Base-by-base conservation (phyloP, 2,329 filamentous ascomycete genomes). In the Colletotrichum nymphaeae region DNA sequence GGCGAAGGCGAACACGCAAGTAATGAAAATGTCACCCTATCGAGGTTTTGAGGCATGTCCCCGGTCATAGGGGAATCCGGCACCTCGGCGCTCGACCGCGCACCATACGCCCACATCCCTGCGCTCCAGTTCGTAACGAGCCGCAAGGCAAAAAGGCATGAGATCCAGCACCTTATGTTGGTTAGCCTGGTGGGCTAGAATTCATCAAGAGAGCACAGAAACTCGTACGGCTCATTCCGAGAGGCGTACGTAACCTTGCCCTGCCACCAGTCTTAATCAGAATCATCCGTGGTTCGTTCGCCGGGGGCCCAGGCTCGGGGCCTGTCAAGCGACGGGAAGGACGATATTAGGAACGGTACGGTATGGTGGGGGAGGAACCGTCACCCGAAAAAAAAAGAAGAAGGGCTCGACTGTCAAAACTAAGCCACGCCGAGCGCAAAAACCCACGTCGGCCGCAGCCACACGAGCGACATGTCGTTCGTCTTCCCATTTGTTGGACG, bases 361-460 rank as follows among this genome's bases (percentile, higher is more conserved):
- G 49, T 11, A 53, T 24, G n/a, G 49, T 53, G 49, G 49, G 49
- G 49, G 49, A 53, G 49, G 49, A 11, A 1, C 19, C 49, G 22
- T n/a, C 49, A 53, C 22, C 49, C 28, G 26, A 32, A 1, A 57
- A 24, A 22, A n/a, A n/a, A 32, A 1, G 32, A 22, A 22, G 12
- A 35, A 35, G 32, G 11, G 11, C 32, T 35, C 32, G 32, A 35
- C 32, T 42, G 57, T 59, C 22, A 24, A 22, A 37, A 37, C 49
- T 58, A 59, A 69, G 52, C 69, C 65, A 46, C 37, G 52, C 69
- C 8, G 28, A 52, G 37, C 42, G 37, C 60, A 52, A 37, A 22
- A 24, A 49, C 9, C 11, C 37, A 52, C 59, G 49, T 6, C 11
- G 22, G 11, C 26, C n/a, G 24, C 28, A 26, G 49, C n/a, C 59